Evolutionary conservation across 768 basidiomycete genomes (phyloP).

Genomic region (Pleurotus djamor): DNA sequence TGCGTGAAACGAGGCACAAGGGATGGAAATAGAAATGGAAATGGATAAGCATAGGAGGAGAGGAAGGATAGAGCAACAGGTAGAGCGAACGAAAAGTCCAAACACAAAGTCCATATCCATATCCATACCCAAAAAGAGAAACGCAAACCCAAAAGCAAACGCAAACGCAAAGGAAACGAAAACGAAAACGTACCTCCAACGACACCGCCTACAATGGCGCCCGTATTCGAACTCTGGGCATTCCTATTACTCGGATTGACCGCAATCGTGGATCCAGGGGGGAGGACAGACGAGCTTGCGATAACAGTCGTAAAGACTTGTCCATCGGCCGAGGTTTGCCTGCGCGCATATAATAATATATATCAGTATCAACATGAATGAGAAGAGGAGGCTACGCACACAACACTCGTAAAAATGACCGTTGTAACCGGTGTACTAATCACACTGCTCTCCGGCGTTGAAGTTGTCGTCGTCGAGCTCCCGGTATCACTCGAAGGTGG

Average conservation of each 20-base stretch:
- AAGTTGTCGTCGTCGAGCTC: neutral
- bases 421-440: neutral
- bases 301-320: conserved; percentile 23
- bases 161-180: no score
- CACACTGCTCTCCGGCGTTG: neutral
- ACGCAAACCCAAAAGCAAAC: no score
- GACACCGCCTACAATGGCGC: conserved; percentile 48
- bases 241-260: neutral
- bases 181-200: conserved; percentile 37
- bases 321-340: conserved; percentile 20
- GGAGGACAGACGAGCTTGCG: conserved; percentile 20
- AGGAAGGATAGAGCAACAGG: no score
- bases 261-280: conserved; percentile 20
- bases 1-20: no score
- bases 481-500: neutral
- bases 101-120: no score
- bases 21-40: no score
- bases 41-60: no score
- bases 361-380: neutral
- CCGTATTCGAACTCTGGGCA: conserved; percentile 22
- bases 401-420: neutral
- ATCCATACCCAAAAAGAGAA: no score
- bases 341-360: no score
- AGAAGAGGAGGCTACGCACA: neutral
- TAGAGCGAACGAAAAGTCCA: no score